Evolutionary conservation across 768 basidiomycete species (phyloP).

Genomic region (Stropharia rugosoannulata): DNA sequence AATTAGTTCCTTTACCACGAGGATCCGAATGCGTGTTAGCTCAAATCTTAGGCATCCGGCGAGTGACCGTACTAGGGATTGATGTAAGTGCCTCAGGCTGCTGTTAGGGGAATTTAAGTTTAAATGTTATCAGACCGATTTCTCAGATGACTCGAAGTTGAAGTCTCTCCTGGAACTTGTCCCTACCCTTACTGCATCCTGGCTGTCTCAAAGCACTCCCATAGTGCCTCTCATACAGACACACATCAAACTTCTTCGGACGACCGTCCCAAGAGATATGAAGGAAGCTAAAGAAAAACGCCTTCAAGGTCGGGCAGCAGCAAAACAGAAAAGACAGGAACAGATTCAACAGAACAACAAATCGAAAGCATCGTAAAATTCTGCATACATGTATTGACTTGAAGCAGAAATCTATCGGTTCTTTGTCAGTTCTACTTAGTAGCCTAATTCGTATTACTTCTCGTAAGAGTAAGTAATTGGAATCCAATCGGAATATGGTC

Average conservation of each 20-base stretch:
- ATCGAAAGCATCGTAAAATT: background rate
- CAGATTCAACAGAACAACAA: background rate
- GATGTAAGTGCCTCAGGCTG: constrained; percentile 45
- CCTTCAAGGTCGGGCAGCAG: constrained; percentile 44
- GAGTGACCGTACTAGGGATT: constrained; percentile 65
- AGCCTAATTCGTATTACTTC: too few relatives aligned
- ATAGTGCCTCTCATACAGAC: constrained; percentile 53
- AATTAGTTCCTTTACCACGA: constrained; percentile 63
- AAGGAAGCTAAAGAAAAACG: constrained; percentile 63
- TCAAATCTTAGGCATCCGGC: constrained; percentile 59
- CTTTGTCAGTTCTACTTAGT: too few relatives aligned
- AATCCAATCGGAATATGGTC: too few relatives aligned
- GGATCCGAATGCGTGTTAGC: constrained; percentile 66
- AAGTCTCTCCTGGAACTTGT: constrained; percentile 44
- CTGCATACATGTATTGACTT: background rate
- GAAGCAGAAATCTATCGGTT: too few relatives aligned
- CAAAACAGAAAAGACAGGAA: constrained; percentile 30
- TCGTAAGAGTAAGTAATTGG: too few relatives aligned
- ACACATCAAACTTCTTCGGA: constrained; percentile 79
- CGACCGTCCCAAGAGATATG: constrained; percentile 79
- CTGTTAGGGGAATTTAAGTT: background rate
- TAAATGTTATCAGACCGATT: constrained; percentile 4
- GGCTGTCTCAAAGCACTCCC: constrained; percentile 43
- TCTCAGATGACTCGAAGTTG: constrained; percentile 9
- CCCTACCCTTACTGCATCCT: constrained; percentile 61